Evolutionary conservation across 345 rosid genomes (phyloP).

Genomic region (Dipteronia dyeriana): DNA sequence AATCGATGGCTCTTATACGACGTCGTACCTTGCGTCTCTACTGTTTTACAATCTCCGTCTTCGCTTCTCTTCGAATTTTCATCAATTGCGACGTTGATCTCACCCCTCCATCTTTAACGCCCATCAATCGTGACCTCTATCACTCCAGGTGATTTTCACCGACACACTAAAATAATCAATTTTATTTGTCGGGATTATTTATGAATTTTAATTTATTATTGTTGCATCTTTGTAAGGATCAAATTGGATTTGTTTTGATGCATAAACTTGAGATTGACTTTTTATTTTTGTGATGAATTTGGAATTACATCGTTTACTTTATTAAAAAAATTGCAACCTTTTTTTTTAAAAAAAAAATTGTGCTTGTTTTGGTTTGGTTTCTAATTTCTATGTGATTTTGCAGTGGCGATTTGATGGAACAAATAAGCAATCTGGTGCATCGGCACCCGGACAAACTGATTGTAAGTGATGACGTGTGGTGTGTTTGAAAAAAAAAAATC

Average conservation of each 20-base stretch:
- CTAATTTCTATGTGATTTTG: constrained; percentile 16
- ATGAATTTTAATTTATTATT: background rate
- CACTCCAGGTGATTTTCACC: constrained; percentile 59
- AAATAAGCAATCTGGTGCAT: constrained; percentile 59
- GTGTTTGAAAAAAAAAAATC: too few species aligned
- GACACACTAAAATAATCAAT: too few species aligned
- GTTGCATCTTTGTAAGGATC: background rate
- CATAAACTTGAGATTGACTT: too few species aligned
- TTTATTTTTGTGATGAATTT: background rate
- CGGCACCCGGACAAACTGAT: constrained; percentile 75
- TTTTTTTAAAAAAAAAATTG: background rate
- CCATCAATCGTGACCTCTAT: constrained; percentile 81
- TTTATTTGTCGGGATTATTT: too few species aligned
- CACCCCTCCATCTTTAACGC: constrained; percentile 41
- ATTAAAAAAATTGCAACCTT: background rate
- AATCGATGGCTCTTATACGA: constrained; percentile 13
- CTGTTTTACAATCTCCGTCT: constrained; percentile 21
- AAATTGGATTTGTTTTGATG: background rate
- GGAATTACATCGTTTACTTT: background rate
- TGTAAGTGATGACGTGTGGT: constrained; percentile 34
- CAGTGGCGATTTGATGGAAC: constrained; percentile 70
- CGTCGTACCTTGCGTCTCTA: constrained; percentile 18
- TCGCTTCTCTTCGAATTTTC: constrained; percentile 19
- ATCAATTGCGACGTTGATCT: constrained; percentile 29
- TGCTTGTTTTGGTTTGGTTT: constrained; percentile 7